Conservation (phyloP, 192 early-diverging fungal species). For the Mortierella hygrophila region DNA sequence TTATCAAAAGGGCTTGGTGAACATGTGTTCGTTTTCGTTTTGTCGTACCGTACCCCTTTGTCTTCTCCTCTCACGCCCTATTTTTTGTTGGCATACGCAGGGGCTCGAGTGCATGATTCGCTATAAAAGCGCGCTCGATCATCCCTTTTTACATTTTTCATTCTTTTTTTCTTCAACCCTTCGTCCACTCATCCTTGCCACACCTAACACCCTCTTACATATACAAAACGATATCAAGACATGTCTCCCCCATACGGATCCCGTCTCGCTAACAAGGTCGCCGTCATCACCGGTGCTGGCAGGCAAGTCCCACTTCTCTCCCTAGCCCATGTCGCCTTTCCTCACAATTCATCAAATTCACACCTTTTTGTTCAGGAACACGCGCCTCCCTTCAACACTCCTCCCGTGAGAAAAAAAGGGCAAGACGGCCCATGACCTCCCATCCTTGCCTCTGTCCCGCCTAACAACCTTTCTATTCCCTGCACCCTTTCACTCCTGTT, state of each 20-base stretch:
- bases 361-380: background rate
- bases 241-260: constrained; percentile 48
- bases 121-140: constrained; percentile 12
- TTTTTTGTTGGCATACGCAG: background rate
- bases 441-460: no score
- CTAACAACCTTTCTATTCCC: background rate
- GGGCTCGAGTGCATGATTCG: background rate
- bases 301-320: constrained; percentile 61
- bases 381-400: background rate
- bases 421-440: background rate
- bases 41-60: background rate
- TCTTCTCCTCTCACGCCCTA: background rate
- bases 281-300: constrained; percentile 85
- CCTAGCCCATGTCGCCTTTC: no score
- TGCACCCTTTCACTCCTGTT: background rate
- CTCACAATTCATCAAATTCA: background rate
- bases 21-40: background rate
- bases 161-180: constrained; percentile 6
- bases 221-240: background rate
- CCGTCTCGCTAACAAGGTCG: constrained; percentile 79
- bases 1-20: background rate
- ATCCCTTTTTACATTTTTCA: background rate
- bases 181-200: background rate
- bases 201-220: background rate
- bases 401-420: background rate